Evolutionary conservation across 2,329 filamentous ascomycete species (phyloP), one percentile per base, ranked within the genome.

Genomic region (Sclerotinia subarctica): DNA sequence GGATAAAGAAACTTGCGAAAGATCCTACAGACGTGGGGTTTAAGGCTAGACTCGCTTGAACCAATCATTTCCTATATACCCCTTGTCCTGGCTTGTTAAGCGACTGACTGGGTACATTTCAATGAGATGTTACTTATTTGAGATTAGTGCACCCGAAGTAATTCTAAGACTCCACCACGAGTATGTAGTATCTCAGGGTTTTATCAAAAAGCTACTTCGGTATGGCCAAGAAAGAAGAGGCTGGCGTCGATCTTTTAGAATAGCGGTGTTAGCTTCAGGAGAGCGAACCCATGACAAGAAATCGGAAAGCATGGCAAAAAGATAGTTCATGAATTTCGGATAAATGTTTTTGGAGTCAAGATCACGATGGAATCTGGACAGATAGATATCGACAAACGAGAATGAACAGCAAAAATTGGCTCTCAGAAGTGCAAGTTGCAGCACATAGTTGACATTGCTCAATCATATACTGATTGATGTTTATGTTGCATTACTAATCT

Each of bases 11-110:
- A 26, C 56, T 29, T n/a, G 29, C 13, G 24, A 32, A 60, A 5
- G 26, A 38, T 29, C 46, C 32, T 5, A n/a, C 21, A 62, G 46
- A 35, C 46, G 46, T 26, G 59, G 46, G 59, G 21, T 42, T 42
- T 38, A 51, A 35, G 32, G 52, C 24, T 65, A 29, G n/a, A 44
- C 62, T 57, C 62, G 52, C 38, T 57, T 63, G 59, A 52, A 26
- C 59, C 46, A 51, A 51, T 63, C 46, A 63, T 63, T 38, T 51
- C 21, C 15, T 38, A 26, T 29, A 51, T 13, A 17, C 29, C 46
- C 62, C 52, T 57, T 57, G 49, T 32, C 15, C 2, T 63, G 8
- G 10, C 21, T 19, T 2, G 17, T 26, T 38, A 51, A 63, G 59
- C 59, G 59, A 63, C 32, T 29, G 46, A 35, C 11, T 47, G 5